These are phyloP conservation scores for Asterochloris erici DNA, from an alignment of 139 green algal species.

Conservation along the genomic window DNA sequence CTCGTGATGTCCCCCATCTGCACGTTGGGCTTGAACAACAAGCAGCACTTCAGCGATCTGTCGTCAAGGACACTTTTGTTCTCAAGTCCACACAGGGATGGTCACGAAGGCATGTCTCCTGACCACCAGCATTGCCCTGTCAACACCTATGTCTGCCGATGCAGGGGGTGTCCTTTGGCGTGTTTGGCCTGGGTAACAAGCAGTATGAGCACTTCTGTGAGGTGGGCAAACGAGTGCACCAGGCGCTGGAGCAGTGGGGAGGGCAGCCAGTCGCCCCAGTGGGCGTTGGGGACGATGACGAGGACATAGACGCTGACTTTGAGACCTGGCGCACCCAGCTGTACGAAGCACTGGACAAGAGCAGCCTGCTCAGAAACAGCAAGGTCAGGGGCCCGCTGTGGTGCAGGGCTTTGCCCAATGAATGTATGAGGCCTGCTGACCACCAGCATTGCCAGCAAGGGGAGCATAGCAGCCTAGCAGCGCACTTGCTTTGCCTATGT, in stretches of 20 bases:
- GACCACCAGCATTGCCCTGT: no score
- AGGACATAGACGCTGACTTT: conserved; percentile 93
- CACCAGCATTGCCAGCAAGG: no score
- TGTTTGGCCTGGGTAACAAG: conserved; percentile 96
- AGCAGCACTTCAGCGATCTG: no score
- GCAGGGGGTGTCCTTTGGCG: conserved; percentile 67
- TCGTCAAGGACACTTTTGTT: no score
- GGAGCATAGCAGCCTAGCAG: neutral
- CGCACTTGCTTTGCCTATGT: neutral
- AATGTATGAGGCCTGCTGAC: neutral
- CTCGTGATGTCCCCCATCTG: no score
- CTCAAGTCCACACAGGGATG: no score
- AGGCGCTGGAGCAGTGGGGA: conserved; percentile 64
- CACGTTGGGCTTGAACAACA: no score
- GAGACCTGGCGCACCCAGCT: conserved; percentile 77
- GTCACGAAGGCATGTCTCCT: no score
- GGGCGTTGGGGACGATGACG: conserved; percentile 92
- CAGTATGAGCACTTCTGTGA: conserved; percentile 98
- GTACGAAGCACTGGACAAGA: conserved; percentile 52
- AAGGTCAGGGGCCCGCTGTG: neutral
- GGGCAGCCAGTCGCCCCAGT: conserved; percentile 54
- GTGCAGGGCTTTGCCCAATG: neutral
- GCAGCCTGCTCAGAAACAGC: conserved; percentile 18
- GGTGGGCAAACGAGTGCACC: conserved; percentile 76
- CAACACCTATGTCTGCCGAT: neutral